Evolutionary conservation across 176 grass and related monocot species (phyloP), one percentile per base, ranked within the genome.

Genomic region (Ensete glaucum): DNA sequence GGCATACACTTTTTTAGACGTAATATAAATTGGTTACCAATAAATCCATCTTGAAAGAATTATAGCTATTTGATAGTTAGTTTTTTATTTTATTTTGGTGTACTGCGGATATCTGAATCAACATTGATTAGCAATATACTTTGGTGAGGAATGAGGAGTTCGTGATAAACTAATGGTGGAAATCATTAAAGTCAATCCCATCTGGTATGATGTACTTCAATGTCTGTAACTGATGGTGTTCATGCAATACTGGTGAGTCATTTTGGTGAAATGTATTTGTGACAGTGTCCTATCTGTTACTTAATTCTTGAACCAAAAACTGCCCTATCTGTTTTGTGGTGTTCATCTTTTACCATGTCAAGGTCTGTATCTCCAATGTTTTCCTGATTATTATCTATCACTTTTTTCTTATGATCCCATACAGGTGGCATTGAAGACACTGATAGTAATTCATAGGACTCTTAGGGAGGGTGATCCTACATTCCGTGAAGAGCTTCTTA

Each of bases 381-480:
- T 60, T 9, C 15, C 57, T n/a, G 17, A 15, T n/a, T 60, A 60
- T n/a, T 60, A n/a, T 19, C 3, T 60, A 21, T 26, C 21, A 11
- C 21, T 65, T 29, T 65, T n/a, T 11, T 10, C 23, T 65, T 12
- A 34, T 81, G 48, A n/a, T 91, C 66, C 52, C 24, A 25, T 74
- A 1, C 76, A 93, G 94, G 94, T 98, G 79, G 88, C 90, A 48
- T 76, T 98, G 75, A 98, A 98, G 85, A 82, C 90, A 66, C 86
- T 93, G 62, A 85, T 98, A 52, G 94, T 91, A 54, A 98, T 98
- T 64, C 94, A 98, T 79, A 89, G 94, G 85, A 88, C 92, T 87
- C 85, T 98, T 16, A 83, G 88, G 22, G 94, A 98, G 34, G 94
- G 90, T 62, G 88, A 98, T 72, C 86, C 94, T 78, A 80, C 90